phyloP scores from a whole-genome alignment of 305 asterid genomes.

The Fraxinus sp. region DNA sequence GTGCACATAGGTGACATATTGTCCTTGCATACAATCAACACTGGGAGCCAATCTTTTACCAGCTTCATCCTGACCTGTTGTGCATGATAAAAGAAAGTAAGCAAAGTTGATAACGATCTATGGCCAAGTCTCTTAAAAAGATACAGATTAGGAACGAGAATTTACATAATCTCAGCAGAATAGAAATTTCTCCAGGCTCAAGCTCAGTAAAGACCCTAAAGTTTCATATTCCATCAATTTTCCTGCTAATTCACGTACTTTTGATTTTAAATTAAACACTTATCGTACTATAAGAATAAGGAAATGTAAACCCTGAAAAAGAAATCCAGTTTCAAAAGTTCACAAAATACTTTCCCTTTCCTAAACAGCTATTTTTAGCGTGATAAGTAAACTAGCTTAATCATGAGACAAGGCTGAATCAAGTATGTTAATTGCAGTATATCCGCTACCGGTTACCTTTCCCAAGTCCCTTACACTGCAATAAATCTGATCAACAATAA shows the following conservation, averaged over 20 bases:
- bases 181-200: background rate
- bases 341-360: background rate
- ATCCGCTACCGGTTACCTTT: background rate
- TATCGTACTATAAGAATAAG: background rate
- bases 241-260: background rate
- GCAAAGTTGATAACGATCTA: background rate
- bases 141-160: background rate
- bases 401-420: background rate
- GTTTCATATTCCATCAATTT: background rate
- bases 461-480: background rate
- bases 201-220: background rate
- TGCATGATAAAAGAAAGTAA: background rate
- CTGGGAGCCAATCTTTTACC: constrained; percentile 89
- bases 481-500: background rate
- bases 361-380: background rate
- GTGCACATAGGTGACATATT: constrained; percentile 48
- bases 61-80: constrained; percentile 80
- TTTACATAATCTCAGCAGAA: background rate
- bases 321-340: background rate
- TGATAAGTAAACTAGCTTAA: background rate
- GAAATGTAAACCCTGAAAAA: background rate
- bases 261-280: background rate
- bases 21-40: constrained; percentile 75
- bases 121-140: background rate
- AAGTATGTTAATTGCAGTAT: background rate